phyloP scores from a whole-genome alignment of 1,284 basidiomycete genomes.

The Moesziomyces sp. region DNA sequence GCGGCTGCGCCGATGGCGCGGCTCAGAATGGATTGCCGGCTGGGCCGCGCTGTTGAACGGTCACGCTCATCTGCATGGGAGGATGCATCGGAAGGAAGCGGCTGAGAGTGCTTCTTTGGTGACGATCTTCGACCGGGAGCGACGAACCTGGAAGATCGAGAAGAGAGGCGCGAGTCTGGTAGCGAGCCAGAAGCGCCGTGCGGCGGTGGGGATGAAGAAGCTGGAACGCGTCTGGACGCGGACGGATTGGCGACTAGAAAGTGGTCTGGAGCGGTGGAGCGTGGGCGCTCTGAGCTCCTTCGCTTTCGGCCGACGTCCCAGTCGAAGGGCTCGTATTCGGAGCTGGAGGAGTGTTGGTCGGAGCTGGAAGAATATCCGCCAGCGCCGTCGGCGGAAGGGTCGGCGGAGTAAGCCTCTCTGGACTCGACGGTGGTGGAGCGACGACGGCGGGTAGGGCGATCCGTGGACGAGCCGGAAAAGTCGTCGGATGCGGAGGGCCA shows the following conservation, averaged over 20 bases:
- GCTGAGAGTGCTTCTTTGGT: conserved; percentile 17
- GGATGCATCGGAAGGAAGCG: conserved; percentile 14
- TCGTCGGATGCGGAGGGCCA: conserved; percentile 16
- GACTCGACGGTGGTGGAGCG: conserved; percentile 40
- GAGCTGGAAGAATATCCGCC: conserved; percentile 37
- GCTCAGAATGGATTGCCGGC: conserved; percentile 20
- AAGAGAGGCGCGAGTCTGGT: conserved; percentile 9
- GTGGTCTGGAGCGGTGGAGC: conserved; percentile 16
- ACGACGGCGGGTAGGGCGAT: conserved; percentile 22
- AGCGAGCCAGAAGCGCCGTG: neutral
- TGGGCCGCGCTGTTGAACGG: conserved; percentile 10
- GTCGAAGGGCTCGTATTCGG: conserved; percentile 48
- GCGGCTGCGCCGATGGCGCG: conserved; percentile 24
- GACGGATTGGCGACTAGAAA: conserved; percentile 4
- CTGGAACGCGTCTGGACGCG: conserved; percentile 9
- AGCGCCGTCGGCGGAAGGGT: conserved; percentile 38
- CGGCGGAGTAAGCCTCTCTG: conserved; percentile 51
- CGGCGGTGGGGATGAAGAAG: conserved; percentile 18
- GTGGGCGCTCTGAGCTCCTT: conserved; percentile 31
- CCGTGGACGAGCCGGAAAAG: conserved; percentile 41
- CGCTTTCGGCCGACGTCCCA: conserved; percentile 49
- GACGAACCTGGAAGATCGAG: conserved; percentile 12
- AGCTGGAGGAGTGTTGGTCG: conserved; percentile 40
- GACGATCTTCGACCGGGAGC: conserved; percentile 5
- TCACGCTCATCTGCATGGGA: conserved; percentile 1